Evolutionary conservation across 176 grass and related monocot genomes (phyloP).

Genomic region (Thinopyrum elongatum): DNA sequence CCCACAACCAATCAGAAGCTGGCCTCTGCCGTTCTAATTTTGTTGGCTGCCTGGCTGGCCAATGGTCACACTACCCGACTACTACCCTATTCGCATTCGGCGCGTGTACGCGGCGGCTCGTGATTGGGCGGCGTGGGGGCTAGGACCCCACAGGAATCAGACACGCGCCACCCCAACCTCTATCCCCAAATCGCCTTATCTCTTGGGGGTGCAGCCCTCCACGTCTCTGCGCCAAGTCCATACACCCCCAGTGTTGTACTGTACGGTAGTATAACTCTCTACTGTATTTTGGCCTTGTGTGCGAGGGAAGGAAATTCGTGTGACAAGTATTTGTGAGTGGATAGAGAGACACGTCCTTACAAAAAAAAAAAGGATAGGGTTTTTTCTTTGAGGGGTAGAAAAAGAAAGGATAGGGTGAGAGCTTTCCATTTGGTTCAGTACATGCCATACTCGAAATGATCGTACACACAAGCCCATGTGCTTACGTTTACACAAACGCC

Average conservation of each 20-base stretch:
- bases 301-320: background rate
- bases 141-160: constrained; percentile 31
- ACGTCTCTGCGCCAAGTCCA: constrained; percentile 38
- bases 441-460: too few species aligned
- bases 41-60: constrained; percentile 8
- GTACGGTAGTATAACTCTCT: background rate
- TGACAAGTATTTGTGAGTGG: background rate
- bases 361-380: too few species aligned
- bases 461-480: too few species aligned
- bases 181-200: constrained; percentile 32
- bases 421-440: too few species aligned
- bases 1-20: background rate
- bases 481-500: too few species aligned
- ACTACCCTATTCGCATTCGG: background rate
- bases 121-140: background rate
- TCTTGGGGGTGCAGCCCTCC: constrained; percentile 4
- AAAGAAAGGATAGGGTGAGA: too few species aligned
- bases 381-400: too few species aligned
- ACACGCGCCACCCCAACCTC: constrained; percentile 19
- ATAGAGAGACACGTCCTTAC: background rate
- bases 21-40: background rate
- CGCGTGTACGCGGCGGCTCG: background rate
- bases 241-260: background rate
- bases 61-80: background rate
- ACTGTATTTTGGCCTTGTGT: background rate